phyloP scores from a whole-genome alignment of 345 rosid species.

The Turnera subulata region DNA sequence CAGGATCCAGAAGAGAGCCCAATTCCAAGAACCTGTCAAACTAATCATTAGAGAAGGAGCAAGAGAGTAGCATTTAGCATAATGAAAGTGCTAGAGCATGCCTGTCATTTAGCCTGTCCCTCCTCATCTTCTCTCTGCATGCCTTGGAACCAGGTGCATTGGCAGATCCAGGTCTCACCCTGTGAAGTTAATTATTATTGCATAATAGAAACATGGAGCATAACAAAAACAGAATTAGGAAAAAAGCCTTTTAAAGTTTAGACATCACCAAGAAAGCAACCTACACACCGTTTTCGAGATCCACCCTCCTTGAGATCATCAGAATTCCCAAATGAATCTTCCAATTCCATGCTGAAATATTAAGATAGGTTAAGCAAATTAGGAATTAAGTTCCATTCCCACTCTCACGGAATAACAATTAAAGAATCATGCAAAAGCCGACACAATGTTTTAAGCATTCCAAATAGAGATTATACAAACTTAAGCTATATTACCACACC shows the following conservation, averaged over 20 bases:
- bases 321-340: conserved; percentile 31
- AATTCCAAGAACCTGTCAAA: conserved; percentile 33
- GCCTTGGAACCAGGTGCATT: conserved; percentile 19
- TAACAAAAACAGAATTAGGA: no score
- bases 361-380: no score
- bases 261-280: background rate
- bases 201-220: background rate
- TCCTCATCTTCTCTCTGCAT: conserved; percentile 22
- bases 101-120: conserved; percentile 30
- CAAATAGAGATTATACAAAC: no score
- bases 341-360: conserved; percentile 26
- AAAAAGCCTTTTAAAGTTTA: no score
- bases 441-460: no score
- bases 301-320: conserved; percentile 27
- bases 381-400: no score
- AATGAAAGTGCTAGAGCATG: conserved; percentile 1
- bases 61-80: background rate
- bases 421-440: no score
- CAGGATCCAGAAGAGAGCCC: conserved; percentile 32
- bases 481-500: no score
- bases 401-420: no score
- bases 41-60: background rate
- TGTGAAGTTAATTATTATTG: conserved; percentile 3
- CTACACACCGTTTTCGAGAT: conserved; percentile 33
- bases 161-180: conserved; percentile 15